phyloP scores from a whole-genome alignment of 495 filamentous ascomycete genomes.

The Clavariopsis aquatica region DNA sequence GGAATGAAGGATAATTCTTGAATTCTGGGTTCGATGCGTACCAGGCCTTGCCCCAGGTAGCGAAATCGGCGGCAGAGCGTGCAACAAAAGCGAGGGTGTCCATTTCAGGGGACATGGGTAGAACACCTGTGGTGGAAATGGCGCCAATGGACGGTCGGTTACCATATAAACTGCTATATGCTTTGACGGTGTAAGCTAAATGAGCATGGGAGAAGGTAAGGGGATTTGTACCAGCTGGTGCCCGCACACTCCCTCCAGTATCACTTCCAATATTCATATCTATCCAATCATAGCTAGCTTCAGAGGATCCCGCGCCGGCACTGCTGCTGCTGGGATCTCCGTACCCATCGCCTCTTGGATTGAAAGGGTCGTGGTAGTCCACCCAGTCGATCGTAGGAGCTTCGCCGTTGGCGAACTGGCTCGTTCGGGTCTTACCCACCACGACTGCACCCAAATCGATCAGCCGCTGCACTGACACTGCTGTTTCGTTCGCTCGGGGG shows the following conservation, averaged over 20 bases:
- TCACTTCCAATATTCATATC: slow-evolving; percentile 7
- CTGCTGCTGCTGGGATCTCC: neutral
- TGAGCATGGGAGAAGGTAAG: neutral
- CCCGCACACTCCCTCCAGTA: slow-evolving; percentile 6
- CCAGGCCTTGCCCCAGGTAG: too few species aligned
- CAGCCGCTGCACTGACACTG: neutral
- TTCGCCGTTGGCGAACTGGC: slow-evolving; percentile 8
- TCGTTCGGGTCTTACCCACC: slow-evolving; percentile 8
- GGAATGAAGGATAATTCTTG: too few species aligned
- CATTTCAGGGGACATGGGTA: slow-evolving; percentile 49
- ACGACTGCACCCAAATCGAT: slow-evolving; percentile 14
- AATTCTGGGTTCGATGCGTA: too few species aligned
- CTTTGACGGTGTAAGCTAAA: slow-evolving; percentile 12
- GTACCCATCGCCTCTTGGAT: slow-evolving; percentile 21
- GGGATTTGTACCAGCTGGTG: neutral
- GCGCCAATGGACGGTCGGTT: slow-evolving; percentile 52
- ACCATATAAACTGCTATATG: slow-evolving; percentile 50
- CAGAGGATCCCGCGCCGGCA: neutral
- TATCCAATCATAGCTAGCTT: neutral
- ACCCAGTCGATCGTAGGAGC: slow-evolving; percentile 8
- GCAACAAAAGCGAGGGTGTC: slow-evolving; percentile 51
- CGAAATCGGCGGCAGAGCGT: slow-evolving; percentile 5
- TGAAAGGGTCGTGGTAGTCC: slow-evolving; percentile 19
- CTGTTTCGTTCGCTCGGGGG: slow-evolving; percentile 2
- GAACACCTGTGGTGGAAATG: slow-evolving; percentile 47